phyloP scores from a whole-genome alignment of 371 early-diverging fungal species.

The Blakeslea trispora region DNA sequence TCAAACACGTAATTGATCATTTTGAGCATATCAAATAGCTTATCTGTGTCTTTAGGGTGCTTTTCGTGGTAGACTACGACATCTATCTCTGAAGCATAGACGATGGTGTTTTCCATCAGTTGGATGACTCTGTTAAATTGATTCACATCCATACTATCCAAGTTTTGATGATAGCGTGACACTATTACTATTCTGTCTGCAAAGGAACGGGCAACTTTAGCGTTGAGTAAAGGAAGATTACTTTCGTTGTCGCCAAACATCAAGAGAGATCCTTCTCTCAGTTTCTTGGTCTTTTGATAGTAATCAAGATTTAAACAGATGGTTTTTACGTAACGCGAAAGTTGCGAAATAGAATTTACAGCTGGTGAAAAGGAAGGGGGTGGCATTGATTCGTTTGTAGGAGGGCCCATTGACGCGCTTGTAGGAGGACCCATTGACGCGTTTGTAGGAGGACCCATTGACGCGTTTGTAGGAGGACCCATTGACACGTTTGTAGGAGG shows the following conservation, averaged over 20 bases:
- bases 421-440: too few species aligned
- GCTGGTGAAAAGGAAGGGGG: neutral
- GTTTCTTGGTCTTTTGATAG: slow-evolving; percentile 12
- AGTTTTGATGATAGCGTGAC: slow-evolving; percentile 1
- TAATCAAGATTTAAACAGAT: slow-evolving; percentile 22
- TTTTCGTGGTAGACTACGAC: slow-evolving; percentile 15
- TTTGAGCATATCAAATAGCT: neutral
- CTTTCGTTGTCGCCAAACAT: slow-evolving; percentile 12
- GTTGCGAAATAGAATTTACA: neutral
- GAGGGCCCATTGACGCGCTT: neutral
- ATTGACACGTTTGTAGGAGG: too few species aligned
- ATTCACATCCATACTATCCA: slow-evolving; percentile 12
- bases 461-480: too few species aligned
- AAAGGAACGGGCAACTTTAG: slow-evolving; percentile 20
- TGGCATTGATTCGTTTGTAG: too few species aligned
- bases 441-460: too few species aligned
- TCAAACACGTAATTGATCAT: slow-evolving; percentile 23
- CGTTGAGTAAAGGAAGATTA: slow-evolving; percentile 17
- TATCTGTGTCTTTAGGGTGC: slow-evolving; percentile 5
- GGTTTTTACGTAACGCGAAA: slow-evolving; percentile 16
- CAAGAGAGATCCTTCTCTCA: slow-evolving; percentile 9
- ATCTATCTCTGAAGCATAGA: slow-evolving; percentile 19
- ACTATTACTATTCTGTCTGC: neutral
- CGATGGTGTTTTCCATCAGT: slow-evolving; percentile 23
- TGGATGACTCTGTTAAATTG: slow-evolving; percentile 22